These are phyloP conservation scores for Liriodendron chinense DNA, from an alignment of 164 flowering plant genomes.

Conservation along the genomic window DNA sequence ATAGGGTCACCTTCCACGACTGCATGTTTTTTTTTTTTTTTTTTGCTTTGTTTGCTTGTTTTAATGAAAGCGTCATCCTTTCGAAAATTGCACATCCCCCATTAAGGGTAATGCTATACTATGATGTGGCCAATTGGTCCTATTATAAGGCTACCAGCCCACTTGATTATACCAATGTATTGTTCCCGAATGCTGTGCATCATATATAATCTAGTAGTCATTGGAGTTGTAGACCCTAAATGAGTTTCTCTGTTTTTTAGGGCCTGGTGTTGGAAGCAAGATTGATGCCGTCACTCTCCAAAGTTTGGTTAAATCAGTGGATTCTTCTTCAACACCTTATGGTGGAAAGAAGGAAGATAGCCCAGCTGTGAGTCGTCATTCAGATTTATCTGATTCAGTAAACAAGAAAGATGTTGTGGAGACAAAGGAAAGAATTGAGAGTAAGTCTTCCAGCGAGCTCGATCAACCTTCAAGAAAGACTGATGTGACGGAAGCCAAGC, in stretches of 20 bases:
- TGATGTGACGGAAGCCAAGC: constrained; percentile 44
- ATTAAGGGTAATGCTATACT: background rate
- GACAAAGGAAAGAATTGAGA: constrained; percentile 12
- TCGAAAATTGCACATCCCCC: background rate
- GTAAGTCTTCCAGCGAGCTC: constrained; percentile 22
- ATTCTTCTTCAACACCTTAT: constrained; percentile 6
- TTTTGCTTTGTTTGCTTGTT: too few species aligned
- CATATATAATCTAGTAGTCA: background rate
- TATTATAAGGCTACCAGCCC: background rate
- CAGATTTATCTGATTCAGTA: constrained; percentile 8
- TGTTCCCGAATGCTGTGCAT: background rate
- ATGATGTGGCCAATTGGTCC: background rate
- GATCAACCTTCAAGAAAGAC: constrained; percentile 13
- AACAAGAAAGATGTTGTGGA: constrained; percentile 17
- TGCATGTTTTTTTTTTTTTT: too few species aligned
- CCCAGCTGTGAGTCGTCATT: constrained; percentile 15
- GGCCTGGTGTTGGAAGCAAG: constrained; percentile 9
- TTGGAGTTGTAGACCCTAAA: background rate
- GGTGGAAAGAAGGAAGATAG: constrained; percentile 9
- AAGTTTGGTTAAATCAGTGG: constrained; percentile 14
- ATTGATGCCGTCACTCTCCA: constrained; percentile 2
- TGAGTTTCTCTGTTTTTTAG: background rate
- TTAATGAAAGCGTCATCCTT: background rate
- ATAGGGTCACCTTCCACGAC: too few species aligned
- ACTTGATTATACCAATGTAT: background rate